Base-by-base conservation (phyloP, 31 red algal genomes). In the Porphyra umbilicalis region DNA sequence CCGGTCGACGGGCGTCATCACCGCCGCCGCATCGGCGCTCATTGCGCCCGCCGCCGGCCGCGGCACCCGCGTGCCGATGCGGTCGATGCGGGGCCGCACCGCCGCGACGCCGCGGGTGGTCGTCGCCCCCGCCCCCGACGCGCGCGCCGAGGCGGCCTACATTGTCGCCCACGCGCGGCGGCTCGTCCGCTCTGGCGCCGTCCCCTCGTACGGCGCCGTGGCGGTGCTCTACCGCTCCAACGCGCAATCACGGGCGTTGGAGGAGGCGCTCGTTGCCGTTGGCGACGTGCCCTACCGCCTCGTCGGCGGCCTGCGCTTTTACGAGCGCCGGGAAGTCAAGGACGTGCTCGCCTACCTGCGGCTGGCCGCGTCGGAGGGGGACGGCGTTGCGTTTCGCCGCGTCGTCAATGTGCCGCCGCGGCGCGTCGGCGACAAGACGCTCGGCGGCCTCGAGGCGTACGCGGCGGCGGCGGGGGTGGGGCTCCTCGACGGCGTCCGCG, bases 151-250 rank as follows among this genome's bases (percentile, higher is more conserved):
- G 25, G 57, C 57, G 57, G 57, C 57, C 2, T 71, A 71, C 57
- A 29, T 71, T 4, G 57, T 71, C 14, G 18, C 57, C 57, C 57
- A 29, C 57, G 18, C 57, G 13, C 57, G 57, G 2, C 25, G 20
- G 11, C 57, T 71, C 20, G 57, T 71, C 4, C 57, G 57, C 0
- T 71, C 57, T 1, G 57, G 57, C 11, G 25, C 2, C 4, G 57
- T 71, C 81, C 31, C 42, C 9, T 92, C 91, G 1, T 89, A 81
- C 75, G 84, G 78, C 20, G 91, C 92, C 46, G 81, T 90, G 33
- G 92, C 84, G 20, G 84, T 97, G 34, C 71, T 97, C 37, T 97
- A 97, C 76, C 83, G 95, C 13, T 88, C 95, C 57, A 97, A 97
- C 85, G 83, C 84, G 4, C 91, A 88, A 37, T 92, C 89, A 1